A percentile compares a stretch with the other conserved stretches of the same genome.
Conservation (phyloP, 257 asterid genomes). For the Eucommia ulmoides region DNA sequence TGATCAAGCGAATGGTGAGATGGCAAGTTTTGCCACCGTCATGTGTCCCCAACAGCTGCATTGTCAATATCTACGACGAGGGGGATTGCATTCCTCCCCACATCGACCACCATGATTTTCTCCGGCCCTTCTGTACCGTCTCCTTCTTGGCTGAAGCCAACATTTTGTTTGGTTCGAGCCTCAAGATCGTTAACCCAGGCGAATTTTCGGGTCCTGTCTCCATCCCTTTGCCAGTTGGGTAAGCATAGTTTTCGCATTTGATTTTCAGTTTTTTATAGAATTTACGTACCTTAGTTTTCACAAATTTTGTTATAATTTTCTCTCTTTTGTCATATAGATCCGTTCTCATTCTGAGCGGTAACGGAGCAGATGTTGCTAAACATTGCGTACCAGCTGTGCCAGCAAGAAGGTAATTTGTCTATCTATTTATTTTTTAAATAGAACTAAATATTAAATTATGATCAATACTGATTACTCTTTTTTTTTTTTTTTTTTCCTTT, state of each 20-base stretch:
- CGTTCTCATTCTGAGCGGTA: conserved; percentile 64
- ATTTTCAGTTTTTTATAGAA: no score
- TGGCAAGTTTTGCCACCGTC: conserved; percentile 72
- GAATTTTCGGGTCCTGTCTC: conserved; percentile 61
- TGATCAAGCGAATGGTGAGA: conserved; percentile 63
- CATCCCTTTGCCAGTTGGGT: conserved; percentile 75
- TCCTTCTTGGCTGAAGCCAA: conserved; percentile 67
- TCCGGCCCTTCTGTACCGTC: conserved; percentile 81
- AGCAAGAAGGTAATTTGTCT: conserved; percentile 55
- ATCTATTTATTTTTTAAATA: neutral
- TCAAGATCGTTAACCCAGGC: conserved; percentile 52
- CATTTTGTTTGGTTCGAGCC: conserved; percentile 54
- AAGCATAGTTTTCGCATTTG: neutral
- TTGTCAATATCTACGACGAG: conserved; percentile 74
- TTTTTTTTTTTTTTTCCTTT: neutral
- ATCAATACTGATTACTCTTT: neutral
- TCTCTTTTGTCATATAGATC: conserved; percentile 32
- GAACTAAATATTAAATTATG: neutral
- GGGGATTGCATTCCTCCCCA: conserved; percentile 97
- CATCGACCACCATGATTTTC: conserved; percentile 77
- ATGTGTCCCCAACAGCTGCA: conserved; percentile 81
- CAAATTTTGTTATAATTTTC: neutral
- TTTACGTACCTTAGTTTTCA: neutral
- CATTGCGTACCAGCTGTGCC: conserved; percentile 86
- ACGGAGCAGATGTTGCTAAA: conserved; percentile 86